Evolutionary conservation across 306 rosid species (phyloP).

Genomic region (Prunus kanzakura): DNA sequence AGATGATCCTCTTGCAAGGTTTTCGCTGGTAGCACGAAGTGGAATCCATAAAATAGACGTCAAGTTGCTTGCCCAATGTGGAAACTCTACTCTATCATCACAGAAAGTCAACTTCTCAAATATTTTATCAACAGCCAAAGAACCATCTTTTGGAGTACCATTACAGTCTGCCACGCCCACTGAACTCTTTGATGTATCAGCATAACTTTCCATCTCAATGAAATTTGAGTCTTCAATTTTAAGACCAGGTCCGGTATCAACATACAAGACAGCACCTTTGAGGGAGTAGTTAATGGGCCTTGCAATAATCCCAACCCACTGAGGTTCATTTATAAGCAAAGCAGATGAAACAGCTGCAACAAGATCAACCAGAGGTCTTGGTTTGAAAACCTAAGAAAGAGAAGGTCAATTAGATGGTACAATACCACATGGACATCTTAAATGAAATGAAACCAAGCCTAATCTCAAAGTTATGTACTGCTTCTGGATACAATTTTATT

Average conservation of each 20-base stretch:
- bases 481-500: conserved; percentile 5
- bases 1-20: conserved; percentile 79
- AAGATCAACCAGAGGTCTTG: conserved; percentile 95
- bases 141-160: conserved; percentile 42
- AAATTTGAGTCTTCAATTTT: conserved; percentile 59
- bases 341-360: conserved; percentile 89
- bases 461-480: neutral
- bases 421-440: neutral
- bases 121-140: conserved; percentile 37
- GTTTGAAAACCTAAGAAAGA: conserved; percentile 67
- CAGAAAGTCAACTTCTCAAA: conserved; percentile 52
- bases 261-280: conserved; percentile 78
- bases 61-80: conserved; percentile 88
- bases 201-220: conserved; percentile 80
- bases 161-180: conserved; percentile 30
- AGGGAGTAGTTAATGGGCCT: conserved; percentile 89
- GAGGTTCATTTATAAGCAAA: conserved; percentile 86
- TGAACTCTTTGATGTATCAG: conserved; percentile 36
- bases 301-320: conserved; percentile 88
- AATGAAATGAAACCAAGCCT: neutral
- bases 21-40: conserved; percentile 62
- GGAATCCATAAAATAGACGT: conserved; percentile 91
- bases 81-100: conserved; percentile 80
- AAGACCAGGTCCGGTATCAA: conserved; percentile 97
- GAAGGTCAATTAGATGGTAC: conserved; percentile 26